A percentile compares a stretch with the other conserved stretches of the same genome.
Conservation (phyloP, 495 filamentous ascomycete species). For the Schizothecium vesticola region DNA sequence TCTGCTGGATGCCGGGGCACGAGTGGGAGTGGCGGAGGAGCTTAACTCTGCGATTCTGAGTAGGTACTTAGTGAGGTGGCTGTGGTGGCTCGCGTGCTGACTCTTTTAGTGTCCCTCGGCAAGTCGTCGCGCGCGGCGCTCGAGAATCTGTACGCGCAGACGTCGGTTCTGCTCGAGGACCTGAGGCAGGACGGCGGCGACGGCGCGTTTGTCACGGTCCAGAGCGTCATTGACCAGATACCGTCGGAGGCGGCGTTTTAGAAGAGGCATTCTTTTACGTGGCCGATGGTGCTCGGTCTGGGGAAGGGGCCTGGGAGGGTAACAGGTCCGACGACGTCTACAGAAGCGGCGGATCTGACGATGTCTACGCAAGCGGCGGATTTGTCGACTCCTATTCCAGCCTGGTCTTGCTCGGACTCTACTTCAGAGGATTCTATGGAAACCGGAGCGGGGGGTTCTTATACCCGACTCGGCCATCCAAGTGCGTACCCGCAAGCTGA, state of each 20-base stretch:
- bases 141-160: constrained; percentile 83
- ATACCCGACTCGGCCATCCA: too few relatives aligned
- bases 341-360: too few relatives aligned
- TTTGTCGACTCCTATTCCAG: too few relatives aligned
- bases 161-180: constrained; percentile 75
- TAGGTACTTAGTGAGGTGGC: constrained; percentile 39
- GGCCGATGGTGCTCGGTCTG: neutral
- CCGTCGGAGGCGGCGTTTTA: constrained; percentile 20
- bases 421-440: too few relatives aligned
- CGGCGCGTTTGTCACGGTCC: constrained; percentile 82
- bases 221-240: constrained; percentile 53
- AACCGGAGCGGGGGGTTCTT: too few relatives aligned
- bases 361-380: too few relatives aligned
- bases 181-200: constrained; percentile 77
- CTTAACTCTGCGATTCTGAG: constrained; percentile 90
- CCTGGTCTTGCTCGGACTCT: too few relatives aligned
- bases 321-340: too few relatives aligned
- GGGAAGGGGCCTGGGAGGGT: too few relatives aligned
- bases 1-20: constrained; percentile 67
- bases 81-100: constrained; percentile 12
- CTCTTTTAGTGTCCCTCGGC: constrained; percentile 69
- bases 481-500: too few relatives aligned
- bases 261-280: neutral
- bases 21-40: constrained; percentile 84
- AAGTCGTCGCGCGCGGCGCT: constrained; percentile 84